phyloP scores from a whole-genome alignment of 306 rosid genomes.

The Medicago arabica region DNA sequence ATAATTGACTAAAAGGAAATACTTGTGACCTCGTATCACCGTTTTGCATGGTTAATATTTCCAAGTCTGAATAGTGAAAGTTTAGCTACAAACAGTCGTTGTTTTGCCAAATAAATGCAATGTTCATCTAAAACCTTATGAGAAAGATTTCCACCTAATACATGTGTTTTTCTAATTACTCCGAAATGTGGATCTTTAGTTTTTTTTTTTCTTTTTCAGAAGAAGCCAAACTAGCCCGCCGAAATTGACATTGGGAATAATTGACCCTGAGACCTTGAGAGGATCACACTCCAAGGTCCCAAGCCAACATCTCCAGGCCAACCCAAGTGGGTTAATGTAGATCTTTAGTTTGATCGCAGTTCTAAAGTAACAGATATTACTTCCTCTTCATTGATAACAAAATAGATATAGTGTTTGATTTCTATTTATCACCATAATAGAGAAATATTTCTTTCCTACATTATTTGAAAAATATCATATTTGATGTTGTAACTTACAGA shows the following conservation, averaged over 20 bases:
- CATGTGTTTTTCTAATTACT: conserved; percentile 4
- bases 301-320: no score
- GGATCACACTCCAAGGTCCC: no score
- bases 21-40: conserved; percentile 10
- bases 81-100: background rate
- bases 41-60: conserved; percentile 26
- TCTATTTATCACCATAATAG: conserved; percentile 35
- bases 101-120: conserved; percentile 1
- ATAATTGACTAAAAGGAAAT: background rate
- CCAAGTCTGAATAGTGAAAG: conserved; percentile 10
- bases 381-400: conserved; percentile 17
- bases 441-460: conserved; percentile 6
- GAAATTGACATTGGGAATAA: no score
- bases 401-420: conserved; percentile 3
- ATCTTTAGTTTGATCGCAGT: conserved; percentile 28
- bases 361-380: conserved; percentile 24
- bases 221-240: no score
- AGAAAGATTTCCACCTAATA: conserved; percentile 27
- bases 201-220: background rate
- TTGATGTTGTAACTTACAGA: conserved; percentile 64
- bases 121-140: conserved; percentile 28
- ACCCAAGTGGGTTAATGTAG: background rate
- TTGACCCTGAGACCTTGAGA: no score
- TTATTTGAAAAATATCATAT: conserved; percentile 19
- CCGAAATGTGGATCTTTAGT: conserved; percentile 14